Conservation (phyloP, 1,139 yeast genomes). For the Geotrichum cucujoidarum region DNA sequence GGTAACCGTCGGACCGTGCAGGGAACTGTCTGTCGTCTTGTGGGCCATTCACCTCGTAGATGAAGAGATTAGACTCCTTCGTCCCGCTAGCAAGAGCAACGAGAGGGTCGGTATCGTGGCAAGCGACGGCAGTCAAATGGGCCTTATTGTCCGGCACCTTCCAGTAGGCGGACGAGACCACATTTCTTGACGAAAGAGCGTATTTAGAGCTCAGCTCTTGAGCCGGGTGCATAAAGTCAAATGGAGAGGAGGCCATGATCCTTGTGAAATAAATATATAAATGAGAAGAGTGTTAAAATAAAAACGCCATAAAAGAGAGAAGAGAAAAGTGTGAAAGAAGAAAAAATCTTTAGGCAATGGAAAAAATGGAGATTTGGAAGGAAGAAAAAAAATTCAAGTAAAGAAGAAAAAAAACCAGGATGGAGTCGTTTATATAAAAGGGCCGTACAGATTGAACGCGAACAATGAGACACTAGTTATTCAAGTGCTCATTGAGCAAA, state of each 20-base stretch:
- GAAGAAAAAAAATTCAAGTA: too few relatives aligned
- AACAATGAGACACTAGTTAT: too few relatives aligned
- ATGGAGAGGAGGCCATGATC: background rate
- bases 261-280: background rate
- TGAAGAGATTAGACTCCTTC: constrained; percentile 51
- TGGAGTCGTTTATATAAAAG: too few relatives aligned
- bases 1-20: constrained; percentile 1
- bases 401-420: too few relatives aligned
- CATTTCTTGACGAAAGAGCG: constrained; percentile 12
- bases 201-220: constrained; percentile 11
- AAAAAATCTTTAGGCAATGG: background rate
- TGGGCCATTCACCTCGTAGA: constrained; percentile 52
- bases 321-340: background rate
- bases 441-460: too few relatives aligned
- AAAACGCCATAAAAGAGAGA: too few relatives aligned
- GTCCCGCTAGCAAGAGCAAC: constrained; percentile 66
- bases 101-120: constrained; percentile 41
- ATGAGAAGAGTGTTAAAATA: background rate
- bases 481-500: too few relatives aligned
- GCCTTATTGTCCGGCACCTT: constrained; percentile 55
- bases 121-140: constrained; percentile 55
- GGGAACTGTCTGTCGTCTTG: constrained; percentile 23
- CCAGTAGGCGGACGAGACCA: constrained; percentile 48
- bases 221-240: constrained; percentile 2
- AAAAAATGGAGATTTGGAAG: too few relatives aligned